Percentiles rank a stretch among this genome's conserved stretches.
Conservation (phyloP, 2,329 filamentous ascomycete genomes). For the Aspergillus neoniger region DNA sequence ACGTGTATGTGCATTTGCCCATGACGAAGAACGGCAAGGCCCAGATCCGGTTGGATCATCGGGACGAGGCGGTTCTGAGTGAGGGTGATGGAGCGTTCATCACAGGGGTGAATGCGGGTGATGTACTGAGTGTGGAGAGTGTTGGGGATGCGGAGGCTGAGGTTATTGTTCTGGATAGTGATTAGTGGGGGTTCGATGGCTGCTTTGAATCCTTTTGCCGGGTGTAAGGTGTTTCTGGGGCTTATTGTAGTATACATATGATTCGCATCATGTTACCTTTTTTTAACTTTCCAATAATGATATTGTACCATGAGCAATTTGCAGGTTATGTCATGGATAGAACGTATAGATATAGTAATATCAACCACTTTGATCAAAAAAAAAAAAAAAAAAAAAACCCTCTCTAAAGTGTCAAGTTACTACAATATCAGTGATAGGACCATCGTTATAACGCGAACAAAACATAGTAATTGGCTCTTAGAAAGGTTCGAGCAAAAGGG, state of each 20-base stretch:
- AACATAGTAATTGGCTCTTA: too few relatives aligned
- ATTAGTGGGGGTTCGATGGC: slow-evolving; percentile 37
- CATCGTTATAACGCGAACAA: too few relatives aligned
- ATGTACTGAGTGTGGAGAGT: slow-evolving; percentile 66
- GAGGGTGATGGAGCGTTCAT: slow-evolving; percentile 85
- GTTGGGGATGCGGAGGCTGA: slow-evolving; percentile 69
- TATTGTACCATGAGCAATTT: too few relatives aligned
- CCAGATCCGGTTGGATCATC: slow-evolving; percentile 67
- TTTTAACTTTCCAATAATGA: too few relatives aligned
- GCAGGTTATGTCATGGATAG: too few relatives aligned
- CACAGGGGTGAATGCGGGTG: slow-evolving; percentile 63
- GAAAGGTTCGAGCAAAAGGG: too few relatives aligned
- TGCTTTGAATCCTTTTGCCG: background rate
- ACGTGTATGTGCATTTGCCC: slow-evolving; percentile 78
- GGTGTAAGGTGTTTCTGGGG: background rate
- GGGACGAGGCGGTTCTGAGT: slow-evolving; percentile 65
- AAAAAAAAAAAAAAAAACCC: too few relatives aligned
- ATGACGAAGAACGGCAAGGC: slow-evolving; percentile 76
- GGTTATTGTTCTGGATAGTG: slow-evolving; percentile 67
- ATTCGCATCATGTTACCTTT: too few relatives aligned
- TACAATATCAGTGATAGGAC: too few relatives aligned
- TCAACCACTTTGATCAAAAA: too few relatives aligned
- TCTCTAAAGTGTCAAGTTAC: too few relatives aligned
- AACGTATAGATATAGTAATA: too few relatives aligned
- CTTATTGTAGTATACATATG: background rate